Percentiles rank a stretch among this genome's conserved stretches.
Conservation (phyloP, 2,329 filamentous ascomycete genomes). For the Penicillium paneum region DNA sequence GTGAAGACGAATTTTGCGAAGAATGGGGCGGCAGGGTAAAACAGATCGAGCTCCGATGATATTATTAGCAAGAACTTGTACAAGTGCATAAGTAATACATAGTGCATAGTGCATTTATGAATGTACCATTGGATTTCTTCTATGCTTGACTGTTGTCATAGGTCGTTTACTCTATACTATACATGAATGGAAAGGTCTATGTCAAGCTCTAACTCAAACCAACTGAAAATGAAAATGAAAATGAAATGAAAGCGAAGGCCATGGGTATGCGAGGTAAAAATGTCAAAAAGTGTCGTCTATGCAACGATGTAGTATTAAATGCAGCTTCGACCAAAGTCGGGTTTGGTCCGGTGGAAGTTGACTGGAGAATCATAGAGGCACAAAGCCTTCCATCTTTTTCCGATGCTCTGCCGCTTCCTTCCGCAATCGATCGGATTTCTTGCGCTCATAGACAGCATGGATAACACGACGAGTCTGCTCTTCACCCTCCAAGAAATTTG, state of each 20-base stretch:
- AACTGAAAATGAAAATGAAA: not conserved
- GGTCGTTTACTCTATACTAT: not conserved
- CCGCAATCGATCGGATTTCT: slow-evolving; percentile 58
- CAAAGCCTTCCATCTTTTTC: slow-evolving; percentile 31
- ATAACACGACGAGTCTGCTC: slow-evolving; percentile 76
- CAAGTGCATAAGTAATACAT: not conserved
- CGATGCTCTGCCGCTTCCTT: slow-evolving; percentile 29
- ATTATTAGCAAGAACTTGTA: not conserved
- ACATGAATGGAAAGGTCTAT: not conserved
- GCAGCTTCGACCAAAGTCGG: not conserved
- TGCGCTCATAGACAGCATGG: slow-evolving; percentile 86
- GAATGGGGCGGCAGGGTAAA: not conserved
- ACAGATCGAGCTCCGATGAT: not conserved
- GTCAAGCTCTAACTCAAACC: not conserved
- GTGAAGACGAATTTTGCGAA: slow-evolving; percentile 38
- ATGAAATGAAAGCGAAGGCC: not conserved
- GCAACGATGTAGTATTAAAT: not conserved
- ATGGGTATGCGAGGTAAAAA: not conserved
- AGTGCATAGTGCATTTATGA: not conserved
- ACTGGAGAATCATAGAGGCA: slow-evolving; percentile 22
- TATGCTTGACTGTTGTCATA: not conserved
- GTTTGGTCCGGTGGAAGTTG: not conserved
- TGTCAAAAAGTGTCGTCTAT: not conserved
- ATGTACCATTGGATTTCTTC: not conserved
- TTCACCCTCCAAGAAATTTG: slow-evolving; percentile 81